Conservation (phyloP, 169 alveolate species). For the Eimeria acervulina region DNA sequence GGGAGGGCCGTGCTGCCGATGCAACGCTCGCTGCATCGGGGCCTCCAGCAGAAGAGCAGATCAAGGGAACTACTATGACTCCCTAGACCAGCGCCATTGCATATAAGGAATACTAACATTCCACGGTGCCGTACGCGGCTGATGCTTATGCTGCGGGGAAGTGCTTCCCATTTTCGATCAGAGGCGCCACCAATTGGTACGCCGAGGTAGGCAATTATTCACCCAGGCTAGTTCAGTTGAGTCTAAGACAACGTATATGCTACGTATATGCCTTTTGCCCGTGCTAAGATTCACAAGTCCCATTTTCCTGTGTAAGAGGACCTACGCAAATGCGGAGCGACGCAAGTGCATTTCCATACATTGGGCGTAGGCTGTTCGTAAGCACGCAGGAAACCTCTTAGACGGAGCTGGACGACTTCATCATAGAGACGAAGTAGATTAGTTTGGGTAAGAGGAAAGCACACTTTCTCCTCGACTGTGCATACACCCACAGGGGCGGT, state of each 20-base stretch:
- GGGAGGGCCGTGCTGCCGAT: neutral
- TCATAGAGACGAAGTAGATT: neutral
- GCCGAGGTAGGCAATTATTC: neutral
- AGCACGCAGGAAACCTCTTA: neutral
- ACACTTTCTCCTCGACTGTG: neutral
- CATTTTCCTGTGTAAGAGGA: neutral
- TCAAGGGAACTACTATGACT: neutral
- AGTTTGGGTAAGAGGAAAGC: neutral
- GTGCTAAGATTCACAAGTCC: neutral
- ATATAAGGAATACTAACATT: neutral
- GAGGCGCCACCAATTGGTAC: neutral
- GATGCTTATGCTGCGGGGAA: neutral
- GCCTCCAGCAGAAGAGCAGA: neutral
- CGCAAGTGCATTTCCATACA: neutral
- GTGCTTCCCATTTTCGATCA: neutral
- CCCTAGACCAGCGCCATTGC: neutral
- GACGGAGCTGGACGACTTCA: neutral
- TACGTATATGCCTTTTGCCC: too few relatives aligned
- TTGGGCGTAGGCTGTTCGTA: neutral
- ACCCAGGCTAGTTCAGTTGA: neutral
- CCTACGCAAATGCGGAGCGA: neutral
- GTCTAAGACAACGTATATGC: neutral
- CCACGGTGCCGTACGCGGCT: neutral
- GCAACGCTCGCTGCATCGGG: neutral
- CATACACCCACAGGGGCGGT: slow-evolving; percentile 1